A percentile compares a stretch with the other conserved stretches of the same genome.
These are phyloP conservation scores for Claviceps purpurea DNA, from an alignment of 2,329 filamentous ascomycete species.

Conservation along the genomic window DNA sequence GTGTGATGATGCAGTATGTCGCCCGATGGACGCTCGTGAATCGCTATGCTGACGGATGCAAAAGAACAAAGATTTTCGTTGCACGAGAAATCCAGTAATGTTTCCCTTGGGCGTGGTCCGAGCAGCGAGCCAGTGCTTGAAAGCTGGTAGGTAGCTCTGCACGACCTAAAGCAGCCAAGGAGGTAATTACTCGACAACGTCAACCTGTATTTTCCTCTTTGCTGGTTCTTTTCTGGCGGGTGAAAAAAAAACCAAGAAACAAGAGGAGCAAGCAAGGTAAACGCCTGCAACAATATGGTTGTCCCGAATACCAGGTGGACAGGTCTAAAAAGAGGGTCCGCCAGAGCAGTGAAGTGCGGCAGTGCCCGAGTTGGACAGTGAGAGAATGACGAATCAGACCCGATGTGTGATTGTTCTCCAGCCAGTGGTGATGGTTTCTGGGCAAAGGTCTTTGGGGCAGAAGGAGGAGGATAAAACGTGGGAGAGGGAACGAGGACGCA, in stretches of 20 bases:
- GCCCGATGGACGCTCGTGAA: neutral
- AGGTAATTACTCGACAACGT: neutral
- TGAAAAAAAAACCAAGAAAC: neutral
- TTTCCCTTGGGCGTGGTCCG: neutral
- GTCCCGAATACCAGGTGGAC: neutral
- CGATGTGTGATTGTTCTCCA: neutral
- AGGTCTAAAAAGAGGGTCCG: conserved; percentile 7
- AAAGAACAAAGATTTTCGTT: neutral
- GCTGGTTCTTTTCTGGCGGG: neutral
- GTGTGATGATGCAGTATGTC: neutral
- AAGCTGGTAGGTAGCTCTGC: neutral
- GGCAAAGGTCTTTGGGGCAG: neutral
- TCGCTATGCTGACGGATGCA: neutral
- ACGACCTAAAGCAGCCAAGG: neutral
- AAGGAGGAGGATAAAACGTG: neutral
- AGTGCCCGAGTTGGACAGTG: neutral
- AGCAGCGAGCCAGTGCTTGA: neutral
- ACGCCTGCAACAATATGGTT: neutral
- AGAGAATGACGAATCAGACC: neutral
- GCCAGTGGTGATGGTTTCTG: neutral
- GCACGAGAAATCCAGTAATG: neutral
- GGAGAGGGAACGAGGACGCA: neutral
- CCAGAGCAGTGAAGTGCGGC: neutral
- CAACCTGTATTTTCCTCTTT: neutral
- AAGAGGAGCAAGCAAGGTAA: neutral